Evolutionary conservation across 768 basidiomycete species (phyloP).

Genomic region (Boletus subcaerulescens): DNA sequence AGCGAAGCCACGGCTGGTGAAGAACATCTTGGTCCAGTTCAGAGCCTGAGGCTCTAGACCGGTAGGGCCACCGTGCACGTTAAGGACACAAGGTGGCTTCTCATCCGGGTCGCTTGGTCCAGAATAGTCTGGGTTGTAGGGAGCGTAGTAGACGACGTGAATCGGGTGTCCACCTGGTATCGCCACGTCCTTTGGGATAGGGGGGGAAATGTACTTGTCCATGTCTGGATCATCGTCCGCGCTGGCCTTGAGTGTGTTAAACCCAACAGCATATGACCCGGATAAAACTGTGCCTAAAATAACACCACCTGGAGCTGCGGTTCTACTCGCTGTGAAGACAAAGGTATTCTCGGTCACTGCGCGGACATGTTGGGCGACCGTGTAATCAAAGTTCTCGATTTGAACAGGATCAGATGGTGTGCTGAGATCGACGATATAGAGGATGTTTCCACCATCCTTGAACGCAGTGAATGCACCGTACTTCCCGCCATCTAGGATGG

Average conservation of each 20-base stretch:
- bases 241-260: constrained; percentile 9
- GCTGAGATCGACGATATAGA: constrained; percentile 31
- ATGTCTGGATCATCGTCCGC: constrained; percentile 6
- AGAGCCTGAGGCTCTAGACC: constrained; percentile 42
- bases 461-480: constrained; percentile 32
- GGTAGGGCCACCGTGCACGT: constrained; percentile 74
- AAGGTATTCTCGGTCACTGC: background rate
- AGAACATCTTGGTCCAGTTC: constrained; percentile 55
- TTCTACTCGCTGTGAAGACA: constrained; percentile 11
- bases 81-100: constrained; percentile 62
- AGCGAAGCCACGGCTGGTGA: constrained; percentile 65
- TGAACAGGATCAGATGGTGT: background rate
- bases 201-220: too few relatives aligned
- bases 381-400: constrained; percentile 5
- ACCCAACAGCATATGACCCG: background rate
- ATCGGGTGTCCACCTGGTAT: constrained; percentile 22
- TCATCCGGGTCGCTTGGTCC: constrained; percentile 41
- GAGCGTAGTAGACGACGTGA: constrained; percentile 60
- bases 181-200: too few relatives aligned
- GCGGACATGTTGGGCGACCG: constrained; percentile 14
- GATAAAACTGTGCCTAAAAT: constrained; percentile 3
- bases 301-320: constrained; percentile 4
- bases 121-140: constrained; percentile 55
- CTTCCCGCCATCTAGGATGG: constrained; percentile 20
- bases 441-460: constrained; percentile 27